phyloP scores from a whole-genome alignment of 768 basidiomycete species.

The Tricholoma hemisulphureum region DNA sequence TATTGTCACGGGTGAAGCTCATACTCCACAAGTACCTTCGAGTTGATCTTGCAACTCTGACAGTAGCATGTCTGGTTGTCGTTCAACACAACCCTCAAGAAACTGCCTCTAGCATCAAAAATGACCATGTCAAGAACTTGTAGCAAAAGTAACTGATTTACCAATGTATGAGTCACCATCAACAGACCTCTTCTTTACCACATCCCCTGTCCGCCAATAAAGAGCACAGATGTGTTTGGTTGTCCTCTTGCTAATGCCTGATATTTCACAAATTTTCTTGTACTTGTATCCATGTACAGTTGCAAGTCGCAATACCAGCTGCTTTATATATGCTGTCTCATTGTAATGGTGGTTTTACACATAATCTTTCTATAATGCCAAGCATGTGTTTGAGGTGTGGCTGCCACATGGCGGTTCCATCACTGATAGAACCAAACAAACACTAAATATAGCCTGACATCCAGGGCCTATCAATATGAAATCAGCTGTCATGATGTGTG shows the following conservation, averaged over 20 bases:
- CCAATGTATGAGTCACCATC: not conserved
- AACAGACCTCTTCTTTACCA: not conserved
- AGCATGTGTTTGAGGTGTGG: not conserved
- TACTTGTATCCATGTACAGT: slow-evolving; percentile 1
- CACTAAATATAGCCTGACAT: no score
- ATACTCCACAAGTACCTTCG: slow-evolving; percentile 10
- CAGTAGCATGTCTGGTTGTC: slow-evolving; percentile 17
- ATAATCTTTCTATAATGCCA: not conserved
- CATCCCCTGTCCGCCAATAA: not conserved
- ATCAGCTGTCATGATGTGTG: no score
- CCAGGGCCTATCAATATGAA: no score
- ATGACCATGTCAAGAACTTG: not conserved
- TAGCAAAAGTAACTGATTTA: not conserved
- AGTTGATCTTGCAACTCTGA: slow-evolving; percentile 17
- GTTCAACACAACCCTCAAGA: slow-evolving; percentile 14
- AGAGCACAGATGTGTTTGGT: slow-evolving; percentile 4
- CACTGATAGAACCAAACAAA: no score
- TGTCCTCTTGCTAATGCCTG: slow-evolving; percentile 2
- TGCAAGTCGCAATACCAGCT: slow-evolving; percentile 2
- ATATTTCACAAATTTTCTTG: not conserved
- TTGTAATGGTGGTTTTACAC: not conserved
- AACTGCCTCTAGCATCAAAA: slow-evolving; percentile 8
- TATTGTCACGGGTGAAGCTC: slow-evolving; percentile 14
- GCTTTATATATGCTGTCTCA: slow-evolving; percentile 1
- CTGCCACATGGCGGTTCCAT: not conserved